These are phyloP conservation scores for Coemansia sp. DNA, from an alignment of 192 early-diverging fungal species.

Conservation along the genomic window DNA sequence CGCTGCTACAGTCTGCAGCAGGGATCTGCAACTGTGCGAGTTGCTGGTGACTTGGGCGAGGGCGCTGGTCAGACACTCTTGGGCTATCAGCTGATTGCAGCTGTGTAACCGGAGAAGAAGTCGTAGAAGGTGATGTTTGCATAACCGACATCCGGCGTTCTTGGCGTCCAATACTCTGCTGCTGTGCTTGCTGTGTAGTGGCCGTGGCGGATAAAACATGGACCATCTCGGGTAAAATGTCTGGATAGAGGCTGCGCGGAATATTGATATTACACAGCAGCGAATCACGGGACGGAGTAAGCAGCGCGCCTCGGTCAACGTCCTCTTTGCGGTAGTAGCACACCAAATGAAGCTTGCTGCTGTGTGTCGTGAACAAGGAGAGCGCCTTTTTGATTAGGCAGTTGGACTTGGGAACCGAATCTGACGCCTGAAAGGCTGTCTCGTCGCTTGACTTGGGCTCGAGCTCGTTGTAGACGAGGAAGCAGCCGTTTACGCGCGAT, in stretches of 20 bases:
- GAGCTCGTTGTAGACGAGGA: constrained; percentile 79
- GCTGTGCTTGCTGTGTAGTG: neutral
- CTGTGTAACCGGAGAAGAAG: constrained; percentile 1
- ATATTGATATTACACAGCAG: constrained; percentile 60
- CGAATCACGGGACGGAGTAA: constrained; percentile 61
- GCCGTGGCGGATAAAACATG: constrained; percentile 4
- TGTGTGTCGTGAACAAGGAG: constrained; percentile 69
- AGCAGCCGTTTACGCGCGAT: constrained; percentile 75
- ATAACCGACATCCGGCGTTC: neutral
- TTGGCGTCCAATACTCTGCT: neutral
- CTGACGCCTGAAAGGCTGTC: neutral
- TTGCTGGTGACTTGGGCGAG: neutral
- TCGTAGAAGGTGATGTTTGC: neutral
- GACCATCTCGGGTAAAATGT: constrained; percentile 48
- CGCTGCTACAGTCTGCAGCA: neutral
- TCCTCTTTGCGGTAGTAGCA: constrained; percentile 80
- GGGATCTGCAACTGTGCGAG: neutral
- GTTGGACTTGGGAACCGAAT: neutral
- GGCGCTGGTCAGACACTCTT: neutral
- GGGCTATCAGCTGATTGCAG: neutral
- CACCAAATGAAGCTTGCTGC: constrained; percentile 79
- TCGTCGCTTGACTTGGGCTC: constrained; percentile 51
- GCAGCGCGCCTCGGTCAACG: constrained; percentile 55
- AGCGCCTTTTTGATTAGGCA: constrained; percentile 82
- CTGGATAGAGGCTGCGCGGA: constrained; percentile 74